Evolutionary conservation across 495 filamentous ascomycete species (phyloP), one percentile per base, ranked within the genome.

Genomic region (Trypethelium eluteriae): DNA sequence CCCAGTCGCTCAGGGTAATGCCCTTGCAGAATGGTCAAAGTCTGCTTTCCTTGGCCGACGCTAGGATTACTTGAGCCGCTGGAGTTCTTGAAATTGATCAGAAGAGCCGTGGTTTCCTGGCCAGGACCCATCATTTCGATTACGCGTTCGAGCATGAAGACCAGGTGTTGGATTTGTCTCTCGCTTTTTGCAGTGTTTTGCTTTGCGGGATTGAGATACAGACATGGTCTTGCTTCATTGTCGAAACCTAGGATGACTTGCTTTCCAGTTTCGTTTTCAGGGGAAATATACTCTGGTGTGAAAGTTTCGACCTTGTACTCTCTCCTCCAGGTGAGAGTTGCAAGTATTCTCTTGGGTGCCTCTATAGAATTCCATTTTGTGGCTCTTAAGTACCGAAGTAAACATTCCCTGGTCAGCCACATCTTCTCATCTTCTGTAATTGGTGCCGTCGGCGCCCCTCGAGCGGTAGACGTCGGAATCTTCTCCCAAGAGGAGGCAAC

Each of bases 1-100:
- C 94, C 94, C n/a, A 98, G 76, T 65, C 94, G 80, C 79, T 98
- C 94, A 0, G 94, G 94, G 73, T 96, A 96, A 74, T 98, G 93
- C 62, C 87, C 90, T 75, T 98, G 94, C 59, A 98, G 79, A 71
- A 98, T 96, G 74, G 85, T 81, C 57, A 98, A 79, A 4, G 89
- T 86, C 79, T 93, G 85, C 67, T 88, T 86, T 3, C 88, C 93
- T 76, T 89, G 88, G 9, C 81, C 84, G 63, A 96, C 79, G 32
- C 83, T 84, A 0, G 92, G 91, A 63, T 86, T 86, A 39, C 90
- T 92, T 63, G 91, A 89, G 56, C 84, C 84, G 65, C 86, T 86
- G 34, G 83, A 86, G 71, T 91, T 86, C 72, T 89, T 90, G 80
- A 93, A 96, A 79, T 96, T 90, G 72, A 97, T 89, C 63, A 97